Conservation (phyloP, 768 basidiomycete species). For the Coprinopsis cinerea region DNA sequence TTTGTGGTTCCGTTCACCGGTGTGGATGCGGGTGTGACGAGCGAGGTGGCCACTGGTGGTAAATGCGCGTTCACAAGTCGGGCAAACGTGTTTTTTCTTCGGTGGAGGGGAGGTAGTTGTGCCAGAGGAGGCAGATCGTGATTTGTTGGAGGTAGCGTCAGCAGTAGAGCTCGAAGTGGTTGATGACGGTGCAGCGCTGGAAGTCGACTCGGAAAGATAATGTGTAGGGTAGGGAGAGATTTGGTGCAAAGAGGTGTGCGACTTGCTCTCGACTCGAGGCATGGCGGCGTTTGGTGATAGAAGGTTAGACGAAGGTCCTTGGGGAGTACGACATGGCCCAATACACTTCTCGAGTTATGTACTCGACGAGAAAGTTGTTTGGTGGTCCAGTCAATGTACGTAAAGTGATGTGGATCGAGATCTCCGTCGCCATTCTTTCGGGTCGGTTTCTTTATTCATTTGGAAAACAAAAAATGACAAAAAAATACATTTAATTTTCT, state of each 20-base stretch:
- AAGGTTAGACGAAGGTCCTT: background rate
- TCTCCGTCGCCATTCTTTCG: background rate
- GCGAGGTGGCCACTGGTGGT: constrained; percentile 88
- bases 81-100: constrained; percentile 60
- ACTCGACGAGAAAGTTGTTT: constrained; percentile 1
- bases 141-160: constrained; percentile 5
- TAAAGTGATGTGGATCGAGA: background rate
- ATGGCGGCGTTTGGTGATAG: background rate
- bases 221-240: background rate
- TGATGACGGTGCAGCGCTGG: background rate
- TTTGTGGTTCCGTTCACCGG: constrained; percentile 87
- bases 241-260: background rate
- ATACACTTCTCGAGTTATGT: too few species aligned
- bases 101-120: constrained; percentile 12
- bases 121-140: constrained; percentile 10
- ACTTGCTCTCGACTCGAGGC: background rate
- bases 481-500: background rate
- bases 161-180: background rate
- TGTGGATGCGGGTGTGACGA: constrained; percentile 84
- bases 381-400: constrained; percentile 1
- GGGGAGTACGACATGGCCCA: background rate
- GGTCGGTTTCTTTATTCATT: background rate
- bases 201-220: background rate
- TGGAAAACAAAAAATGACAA: background rate
- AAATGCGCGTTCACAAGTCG: constrained; percentile 70